Evolutionary conservation across 2,329 filamentous ascomycete genomes (phyloP).

Genomic region (Alternaria arbusti): DNA sequence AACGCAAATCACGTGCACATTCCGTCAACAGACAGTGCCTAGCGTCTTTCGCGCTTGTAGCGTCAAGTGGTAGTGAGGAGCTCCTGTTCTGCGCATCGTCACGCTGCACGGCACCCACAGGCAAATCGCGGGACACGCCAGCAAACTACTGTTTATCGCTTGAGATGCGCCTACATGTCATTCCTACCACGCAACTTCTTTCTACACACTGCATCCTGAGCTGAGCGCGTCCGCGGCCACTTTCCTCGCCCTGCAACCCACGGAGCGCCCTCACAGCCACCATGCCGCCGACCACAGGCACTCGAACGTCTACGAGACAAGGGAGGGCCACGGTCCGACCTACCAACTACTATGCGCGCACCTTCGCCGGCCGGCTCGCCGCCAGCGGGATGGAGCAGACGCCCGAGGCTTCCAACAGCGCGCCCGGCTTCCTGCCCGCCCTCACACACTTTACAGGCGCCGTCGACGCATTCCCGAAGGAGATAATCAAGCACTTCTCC

Average conservation of each 20-base stretch:
- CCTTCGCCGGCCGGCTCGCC: slow-evolving; percentile 49
- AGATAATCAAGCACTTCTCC: slow-evolving; percentile 94
- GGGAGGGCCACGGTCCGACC: slow-evolving; percentile 56
- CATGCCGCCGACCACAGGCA: slow-evolving; percentile 46
- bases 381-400: slow-evolving; percentile 48
- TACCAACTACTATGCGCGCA: slow-evolving; percentile 60
- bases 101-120: slow-evolving; percentile 8
- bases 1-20: slow-evolving; percentile 16
- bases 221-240: slow-evolving; percentile 29
- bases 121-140: slow-evolving; percentile 29
- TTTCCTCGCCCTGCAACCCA: slow-evolving; percentile 20
- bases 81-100: slow-evolving; percentile 20
- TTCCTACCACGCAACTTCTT: slow-evolving; percentile 22
- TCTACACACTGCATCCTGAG: slow-evolving; percentile 17
- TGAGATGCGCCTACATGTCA: slow-evolving; percentile 39
- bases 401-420: slow-evolving; percentile 43
- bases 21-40: slow-evolving; percentile 26
- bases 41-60: slow-evolving; percentile 21
- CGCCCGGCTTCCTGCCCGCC: slow-evolving; percentile 67
- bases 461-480: slow-evolving; percentile 88
- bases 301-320: slow-evolving; percentile 53
- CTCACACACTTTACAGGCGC: slow-evolving; percentile 85
- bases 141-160: slow-evolving; percentile 26
- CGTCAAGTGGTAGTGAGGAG: slow-evolving; percentile 12
- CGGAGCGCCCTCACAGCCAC: slow-evolving; percentile 26